These are phyloP conservation scores for Rosa persica DNA, from an alignment of 306 rosid species.

Conservation along the genomic window DNA sequence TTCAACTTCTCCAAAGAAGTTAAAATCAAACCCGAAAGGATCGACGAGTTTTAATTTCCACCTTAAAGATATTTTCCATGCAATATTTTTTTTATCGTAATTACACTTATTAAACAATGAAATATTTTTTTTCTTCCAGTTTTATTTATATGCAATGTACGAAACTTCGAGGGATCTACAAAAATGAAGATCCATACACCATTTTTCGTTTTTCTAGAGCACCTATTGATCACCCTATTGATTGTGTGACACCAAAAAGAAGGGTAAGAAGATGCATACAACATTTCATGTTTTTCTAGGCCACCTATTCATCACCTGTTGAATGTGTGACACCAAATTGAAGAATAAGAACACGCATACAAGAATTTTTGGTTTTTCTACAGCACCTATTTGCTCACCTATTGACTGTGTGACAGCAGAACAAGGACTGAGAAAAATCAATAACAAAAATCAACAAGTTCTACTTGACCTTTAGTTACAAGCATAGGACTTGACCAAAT, in stretches of 20 bases:
- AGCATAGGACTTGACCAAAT: not conserved
- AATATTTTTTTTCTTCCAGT: not conserved
- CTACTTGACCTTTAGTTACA: not conserved
- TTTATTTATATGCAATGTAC: not conserved
- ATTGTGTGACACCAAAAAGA: not conserved
- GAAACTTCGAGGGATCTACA: not conserved
- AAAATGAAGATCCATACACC: not conserved
- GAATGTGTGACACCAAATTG: not conserved
- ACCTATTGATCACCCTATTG: not conserved
- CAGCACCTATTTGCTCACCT: not conserved
- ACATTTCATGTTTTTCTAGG: not conserved
- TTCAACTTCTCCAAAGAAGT: not conserved
- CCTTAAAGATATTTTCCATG: too few species aligned
- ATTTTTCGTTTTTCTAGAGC: not conserved
- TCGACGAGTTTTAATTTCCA: not conserved
- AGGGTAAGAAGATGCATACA: not conserved
- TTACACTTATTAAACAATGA: not conserved
- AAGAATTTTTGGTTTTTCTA: not conserved
- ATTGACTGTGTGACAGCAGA: not conserved
- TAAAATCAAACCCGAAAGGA: not conserved
- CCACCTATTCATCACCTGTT: not conserved
- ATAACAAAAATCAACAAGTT: not conserved
- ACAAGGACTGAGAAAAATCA: not conserved
- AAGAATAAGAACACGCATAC: not conserved
- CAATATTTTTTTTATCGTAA: not conserved